phyloP scores from a whole-genome alignment of 192 early-diverging fungal species.

The Coemansia guatemalensis region DNA sequence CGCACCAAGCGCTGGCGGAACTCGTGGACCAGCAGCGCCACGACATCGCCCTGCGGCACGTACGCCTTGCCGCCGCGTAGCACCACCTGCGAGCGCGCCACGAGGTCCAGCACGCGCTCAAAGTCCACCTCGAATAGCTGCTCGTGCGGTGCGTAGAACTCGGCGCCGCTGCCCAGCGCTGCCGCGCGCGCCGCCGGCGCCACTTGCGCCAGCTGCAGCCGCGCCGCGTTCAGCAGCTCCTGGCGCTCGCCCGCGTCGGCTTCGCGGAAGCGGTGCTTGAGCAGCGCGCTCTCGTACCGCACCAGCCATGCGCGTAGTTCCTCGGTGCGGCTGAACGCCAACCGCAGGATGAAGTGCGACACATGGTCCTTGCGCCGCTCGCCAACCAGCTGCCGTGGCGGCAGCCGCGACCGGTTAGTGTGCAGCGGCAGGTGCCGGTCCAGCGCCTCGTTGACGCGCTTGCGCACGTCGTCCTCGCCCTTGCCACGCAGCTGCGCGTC shows the following conservation, averaged over 20 bases:
- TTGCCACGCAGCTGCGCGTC: constrained; percentile 73
- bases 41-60: constrained; percentile 71
- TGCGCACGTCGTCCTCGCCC: constrained; percentile 58
- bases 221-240: constrained; percentile 37
- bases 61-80: constrained; percentile 66
- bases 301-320: constrained; percentile 75
- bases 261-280: constrained; percentile 63
- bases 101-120: constrained; percentile 64
- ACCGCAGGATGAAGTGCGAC: constrained; percentile 77
- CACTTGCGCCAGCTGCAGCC: constrained; percentile 26
- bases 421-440: constrained; percentile 65
- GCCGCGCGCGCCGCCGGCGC: constrained; percentile 18
- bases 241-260: constrained; percentile 39
- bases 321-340: constrained; percentile 68
- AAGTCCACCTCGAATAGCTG: constrained; percentile 65
- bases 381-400: constrained; percentile 46
- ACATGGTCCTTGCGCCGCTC: constrained; percentile 80
- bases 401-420: constrained; percentile 51
- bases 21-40: constrained; percentile 71
- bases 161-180: constrained; percentile 11
- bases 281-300: constrained; percentile 67
- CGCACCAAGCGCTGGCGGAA: no score
- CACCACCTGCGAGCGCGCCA: constrained; percentile 61
- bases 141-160: constrained; percentile 42
- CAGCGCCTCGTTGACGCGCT: constrained; percentile 54